Evolutionary conservation across 306 rosid species (phyloP).

Genomic region (Sindora glabra): DNA sequence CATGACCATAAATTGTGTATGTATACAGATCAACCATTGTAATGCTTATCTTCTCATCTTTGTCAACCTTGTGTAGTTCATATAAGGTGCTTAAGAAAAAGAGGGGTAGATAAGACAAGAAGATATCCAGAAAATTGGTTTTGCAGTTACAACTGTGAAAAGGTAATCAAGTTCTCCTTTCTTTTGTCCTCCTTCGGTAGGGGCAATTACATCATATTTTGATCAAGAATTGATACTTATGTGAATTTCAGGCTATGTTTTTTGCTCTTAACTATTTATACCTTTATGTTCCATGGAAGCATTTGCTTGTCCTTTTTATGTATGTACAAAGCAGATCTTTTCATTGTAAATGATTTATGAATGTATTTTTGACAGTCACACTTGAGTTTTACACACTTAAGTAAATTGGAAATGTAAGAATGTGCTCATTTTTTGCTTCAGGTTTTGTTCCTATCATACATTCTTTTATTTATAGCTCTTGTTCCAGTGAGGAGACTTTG

Average conservation of each 20-base stretch:
- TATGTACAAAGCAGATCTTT: too few species aligned
- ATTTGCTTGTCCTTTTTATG: too few species aligned
- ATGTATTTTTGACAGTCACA: too few species aligned
- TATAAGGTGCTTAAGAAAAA: conserved; percentile 23
- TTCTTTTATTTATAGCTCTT: not conserved
- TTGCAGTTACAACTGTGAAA: conserved; percentile 33
- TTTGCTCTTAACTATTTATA: not conserved
- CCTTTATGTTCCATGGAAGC: not conserved
- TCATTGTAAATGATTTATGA: too few species aligned
- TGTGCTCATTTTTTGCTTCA: not conserved
- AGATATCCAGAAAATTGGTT: conserved; percentile 25
- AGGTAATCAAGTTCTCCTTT: conserved; percentile 15
- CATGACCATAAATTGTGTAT: not conserved
- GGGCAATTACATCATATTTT: too few species aligned
- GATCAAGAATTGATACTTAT: too few species aligned
- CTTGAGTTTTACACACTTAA: not conserved
- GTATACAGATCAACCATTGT: not conserved
- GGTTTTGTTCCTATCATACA: not conserved
- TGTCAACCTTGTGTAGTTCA: conserved; percentile 34
- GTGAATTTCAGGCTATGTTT: not conserved
- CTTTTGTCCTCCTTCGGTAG: too few species aligned
- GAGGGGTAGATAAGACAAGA: not conserved
- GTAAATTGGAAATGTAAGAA: too few species aligned
- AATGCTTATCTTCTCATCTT: not conserved
- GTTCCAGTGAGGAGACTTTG: not conserved